Percentiles rank a stretch among this genome's conserved stretches.
Evolutionary conservation across 768 basidiomycete genomes (phyloP).

Genomic region (Amylocystis lapponica): DNA sequence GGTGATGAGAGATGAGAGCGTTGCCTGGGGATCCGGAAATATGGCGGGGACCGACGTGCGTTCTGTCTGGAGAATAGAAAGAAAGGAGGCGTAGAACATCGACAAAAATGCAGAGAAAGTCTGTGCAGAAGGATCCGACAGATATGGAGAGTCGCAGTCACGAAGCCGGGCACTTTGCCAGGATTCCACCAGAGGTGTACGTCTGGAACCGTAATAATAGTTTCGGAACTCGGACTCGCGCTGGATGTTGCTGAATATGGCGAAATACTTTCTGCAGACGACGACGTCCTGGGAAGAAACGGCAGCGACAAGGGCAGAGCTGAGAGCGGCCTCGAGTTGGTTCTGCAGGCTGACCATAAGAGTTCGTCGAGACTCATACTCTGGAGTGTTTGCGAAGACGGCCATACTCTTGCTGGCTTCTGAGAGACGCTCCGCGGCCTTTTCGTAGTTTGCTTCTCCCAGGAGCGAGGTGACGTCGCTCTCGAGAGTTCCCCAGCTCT

Average conservation of each 20-base stretch:
- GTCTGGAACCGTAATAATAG: constrained; percentile 87
- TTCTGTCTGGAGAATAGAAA: constrained; percentile 63
- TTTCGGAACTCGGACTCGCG: constrained; percentile 89
- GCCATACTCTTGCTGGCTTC: constrained; percentile 88
- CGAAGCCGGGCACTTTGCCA: constrained; percentile 62
- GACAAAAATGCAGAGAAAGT: constrained; percentile 64
- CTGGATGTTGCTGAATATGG: constrained; percentile 88
- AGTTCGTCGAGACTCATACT: constrained; percentile 80
- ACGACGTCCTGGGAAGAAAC: constrained; percentile 74
- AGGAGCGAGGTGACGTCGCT: constrained; percentile 87
- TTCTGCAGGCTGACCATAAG: constrained; percentile 93
- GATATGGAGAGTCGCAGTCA: constrained; percentile 40
- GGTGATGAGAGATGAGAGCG: constrained; percentile 77
- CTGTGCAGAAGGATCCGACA: constrained; percentile 21
- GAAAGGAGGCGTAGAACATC: constrained; percentile 67
- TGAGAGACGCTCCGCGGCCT: constrained; percentile 87
- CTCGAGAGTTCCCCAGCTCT: constrained; percentile 95
- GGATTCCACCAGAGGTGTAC: constrained; percentile 52
- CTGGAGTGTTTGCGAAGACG: constrained; percentile 88
- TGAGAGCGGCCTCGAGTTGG: constrained; percentile 88
- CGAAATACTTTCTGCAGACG: constrained; percentile 71
- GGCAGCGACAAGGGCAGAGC: constrained; percentile 84
- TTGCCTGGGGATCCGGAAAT: constrained; percentile 77
- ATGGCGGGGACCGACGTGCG: constrained; percentile 71
- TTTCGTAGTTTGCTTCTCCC: constrained; percentile 69